Base-by-base conservation (phyloP, 2,329 filamentous ascomycete genomes). In the Colletotrichum costaricense region DNA sequence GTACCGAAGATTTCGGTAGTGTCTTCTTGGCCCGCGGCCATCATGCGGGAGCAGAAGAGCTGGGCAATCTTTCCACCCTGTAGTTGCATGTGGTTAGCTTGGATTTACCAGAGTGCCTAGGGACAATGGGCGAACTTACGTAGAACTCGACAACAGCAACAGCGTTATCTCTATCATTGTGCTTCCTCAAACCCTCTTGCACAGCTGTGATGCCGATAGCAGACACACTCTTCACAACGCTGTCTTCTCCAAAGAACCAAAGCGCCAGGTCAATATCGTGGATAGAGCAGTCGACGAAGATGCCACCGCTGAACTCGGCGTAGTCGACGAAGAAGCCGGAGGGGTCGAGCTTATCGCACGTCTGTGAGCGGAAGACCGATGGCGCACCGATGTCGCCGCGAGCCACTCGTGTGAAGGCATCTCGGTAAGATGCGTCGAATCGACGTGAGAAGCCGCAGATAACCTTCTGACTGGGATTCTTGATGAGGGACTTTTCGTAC, bases 211-310 rank as follows among this genome's bases (percentile, higher is more conserved):
- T 81, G 4, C 80, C 80, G 7, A 78, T 75, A 7, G 80, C 80
- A 4, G 78, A 75, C 4, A 80, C 78, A 52, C 76, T 79, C 75
- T 81, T 81, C 66, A 80, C 77, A 5, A 80, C 76, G 2, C 76
- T 77, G 64, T 82, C 78, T 46, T 81, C 77, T 55, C 78, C 79
- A 49, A 82, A 79, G 76, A 80, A 81, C 80, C 80, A 82, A 35
- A 82, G 73, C 0, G 80, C 77, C 35, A 82, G 77, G 63, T 82
- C 80, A 8, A 93, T 93, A 76, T 93, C 92, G 83, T 93, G 92
- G 77, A 93, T 90, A 63, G 89, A 90, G 82, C 90, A 92, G 83
- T 93, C 92, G 70, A 93, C 91, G 76, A 93, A 93, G 79, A 93
- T 92, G 19, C 91, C 91, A 30, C 92, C 92, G 2, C 85, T 88